phyloP scores from a whole-genome alignment of 768 basidiomycete species.

The Rhodotorula babjevae region DNA sequence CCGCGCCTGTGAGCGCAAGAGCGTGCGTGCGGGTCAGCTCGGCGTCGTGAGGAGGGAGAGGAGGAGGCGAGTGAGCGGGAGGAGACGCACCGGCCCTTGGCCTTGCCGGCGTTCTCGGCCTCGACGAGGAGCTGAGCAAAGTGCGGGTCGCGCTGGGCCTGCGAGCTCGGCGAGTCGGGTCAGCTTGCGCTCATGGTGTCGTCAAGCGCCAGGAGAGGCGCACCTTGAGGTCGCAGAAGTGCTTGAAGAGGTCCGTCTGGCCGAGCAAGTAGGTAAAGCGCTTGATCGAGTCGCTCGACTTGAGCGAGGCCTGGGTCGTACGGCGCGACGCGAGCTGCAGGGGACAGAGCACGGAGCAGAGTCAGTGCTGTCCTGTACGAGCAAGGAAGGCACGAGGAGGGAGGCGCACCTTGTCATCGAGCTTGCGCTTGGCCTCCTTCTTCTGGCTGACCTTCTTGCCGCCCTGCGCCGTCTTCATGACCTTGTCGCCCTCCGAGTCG shows the following conservation, averaged over 20 bases:
- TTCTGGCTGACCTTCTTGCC: neutral
- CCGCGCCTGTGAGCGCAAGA: neutral
- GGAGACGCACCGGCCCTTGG: conserved; percentile 51
- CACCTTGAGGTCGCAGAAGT: conserved; percentile 89
- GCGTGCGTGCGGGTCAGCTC: neutral
- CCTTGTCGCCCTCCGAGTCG: conserved; percentile 19
- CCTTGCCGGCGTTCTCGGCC: conserved; percentile 64
- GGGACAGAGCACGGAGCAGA: too few species aligned
- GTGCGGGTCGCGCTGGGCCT: conserved; percentile 77
- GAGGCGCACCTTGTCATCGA: conserved; percentile 22
- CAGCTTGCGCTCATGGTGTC: conserved; percentile 7
- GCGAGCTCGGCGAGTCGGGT: neutral
- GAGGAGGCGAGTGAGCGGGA: too few species aligned
- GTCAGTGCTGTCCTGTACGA: neutral
- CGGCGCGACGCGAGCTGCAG: conserved; percentile 22
- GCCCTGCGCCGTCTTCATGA: neutral
- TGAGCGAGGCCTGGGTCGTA: conserved; percentile 28
- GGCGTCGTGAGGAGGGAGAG: too few species aligned
- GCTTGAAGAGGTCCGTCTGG: conserved; percentile 95
- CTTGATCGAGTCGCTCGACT: conserved; percentile 91
- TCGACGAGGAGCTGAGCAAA: conserved; percentile 82
- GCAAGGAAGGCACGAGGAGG: too few species aligned
- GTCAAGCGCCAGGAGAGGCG: neutral
- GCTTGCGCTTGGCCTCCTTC: conserved; percentile 26
- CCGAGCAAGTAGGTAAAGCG: conserved; percentile 96